phyloP scores from a whole-genome alignment of 2,329 filamentous ascomycete genomes.

The Sporothrix protearum region DNA sequence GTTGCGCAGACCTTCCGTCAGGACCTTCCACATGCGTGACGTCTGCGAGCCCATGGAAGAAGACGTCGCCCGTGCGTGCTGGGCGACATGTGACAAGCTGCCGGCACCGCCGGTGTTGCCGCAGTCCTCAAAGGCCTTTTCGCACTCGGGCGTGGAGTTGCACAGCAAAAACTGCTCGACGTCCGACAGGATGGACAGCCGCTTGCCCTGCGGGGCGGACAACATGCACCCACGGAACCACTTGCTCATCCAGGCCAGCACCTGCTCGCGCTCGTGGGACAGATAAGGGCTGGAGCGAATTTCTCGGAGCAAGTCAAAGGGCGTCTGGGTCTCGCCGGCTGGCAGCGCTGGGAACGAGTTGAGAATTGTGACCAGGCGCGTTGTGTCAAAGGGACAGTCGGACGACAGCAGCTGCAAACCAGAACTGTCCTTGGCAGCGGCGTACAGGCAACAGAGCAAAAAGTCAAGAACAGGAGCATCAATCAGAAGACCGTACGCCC shows the following conservation, averaged over 20 bases:
- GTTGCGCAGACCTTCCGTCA: slow-evolving; percentile 29
- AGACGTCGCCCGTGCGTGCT: slow-evolving; percentile 21
- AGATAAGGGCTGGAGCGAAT: slow-evolving; percentile 21
- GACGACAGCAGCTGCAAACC: slow-evolving; percentile 25
- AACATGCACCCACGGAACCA: slow-evolving; percentile 30
- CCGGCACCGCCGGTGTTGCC: neutral
- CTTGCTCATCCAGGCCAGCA: slow-evolving; percentile 30
- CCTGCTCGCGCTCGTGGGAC: slow-evolving; percentile 21
- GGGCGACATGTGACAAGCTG: neutral
- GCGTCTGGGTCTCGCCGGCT: slow-evolving; percentile 10
- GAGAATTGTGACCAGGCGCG: slow-evolving; percentile 23
- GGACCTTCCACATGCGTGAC: slow-evolving; percentile 28
- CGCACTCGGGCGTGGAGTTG: slow-evolving; percentile 29
- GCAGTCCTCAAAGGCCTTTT: slow-evolving; percentile 25
- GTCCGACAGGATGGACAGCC: slow-evolving; percentile 28
- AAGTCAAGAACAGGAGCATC: slow-evolving; percentile 31
- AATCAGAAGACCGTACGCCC: slow-evolving; percentile 26
- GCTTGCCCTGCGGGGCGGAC: slow-evolving; percentile 27
- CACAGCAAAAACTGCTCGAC: slow-evolving; percentile 30
- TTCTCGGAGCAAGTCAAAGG: slow-evolving; percentile 25
- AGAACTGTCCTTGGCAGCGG: slow-evolving; percentile 24
- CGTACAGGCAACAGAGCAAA: slow-evolving; percentile 28
- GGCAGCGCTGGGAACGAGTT: slow-evolving; percentile 29
- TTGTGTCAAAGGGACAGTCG: slow-evolving; percentile 27
- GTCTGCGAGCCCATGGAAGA: slow-evolving; percentile 29